Base-by-base conservation (phyloP, 257 asterid species). In the Gynochthodes officinalis region DNA sequence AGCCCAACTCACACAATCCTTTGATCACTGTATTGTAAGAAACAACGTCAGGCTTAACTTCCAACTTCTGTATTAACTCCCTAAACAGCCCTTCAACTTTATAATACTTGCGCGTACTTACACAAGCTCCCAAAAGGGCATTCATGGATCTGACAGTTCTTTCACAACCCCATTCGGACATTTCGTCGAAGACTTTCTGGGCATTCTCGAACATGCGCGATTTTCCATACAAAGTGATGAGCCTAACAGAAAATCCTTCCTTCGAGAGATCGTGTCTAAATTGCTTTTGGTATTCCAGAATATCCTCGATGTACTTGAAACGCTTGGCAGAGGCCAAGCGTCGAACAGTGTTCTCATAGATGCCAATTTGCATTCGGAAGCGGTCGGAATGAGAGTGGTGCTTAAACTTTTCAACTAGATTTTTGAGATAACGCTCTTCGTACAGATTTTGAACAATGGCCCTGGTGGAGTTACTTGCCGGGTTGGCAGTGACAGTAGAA, bases 51-150 rank as follows among this genome's bases (percentile, higher is more conserved):
- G 82, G 86, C 76, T 64, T 79, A 25, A 83, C 75, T 0, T 62
- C 43, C 73, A 76, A 53, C 74, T 73, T 83, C 50, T 30, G 74
- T 19, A 72, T 69, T 77, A 86, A 71, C 69, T 81, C 88, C 70
- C 48, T 18, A 35, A 83, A 81, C 35, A 81, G 33, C 39, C 58
- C 65, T 65, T 77, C 81, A 49, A 81, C 72, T 39, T 73, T 46
- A 62, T 79, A 78, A 42, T 68, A 59, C 13, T 73, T 76, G 4
- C 80, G 40, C 1, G 90, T 79, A 69, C 78, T 77, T 0, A 83
- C 75, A 53, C 79, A 79, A 16, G 90, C 90, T 0, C 82, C 75
- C 72, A 86, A 76, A 61, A 86, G 83, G 66, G 86, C 88, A 73
- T 86, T 86, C 72, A 81, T 66, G 21, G 88, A 81, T 61, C 71